phyloP scores from a whole-genome alignment of 164 flowering plant species.

The Platanus orientalis region DNA sequence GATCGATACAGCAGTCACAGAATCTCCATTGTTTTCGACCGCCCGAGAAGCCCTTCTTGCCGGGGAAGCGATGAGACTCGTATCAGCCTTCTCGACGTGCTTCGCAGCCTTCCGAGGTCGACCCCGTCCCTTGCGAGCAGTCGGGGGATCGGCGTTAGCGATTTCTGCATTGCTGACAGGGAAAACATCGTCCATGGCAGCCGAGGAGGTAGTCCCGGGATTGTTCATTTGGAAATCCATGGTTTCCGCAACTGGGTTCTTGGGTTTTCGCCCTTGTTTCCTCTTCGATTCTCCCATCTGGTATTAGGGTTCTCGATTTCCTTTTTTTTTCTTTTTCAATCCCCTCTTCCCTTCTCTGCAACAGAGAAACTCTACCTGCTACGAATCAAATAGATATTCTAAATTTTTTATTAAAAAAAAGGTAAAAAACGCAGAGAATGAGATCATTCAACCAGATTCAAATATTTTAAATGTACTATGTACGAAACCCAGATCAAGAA shows the following conservation, averaged over 20 bases:
- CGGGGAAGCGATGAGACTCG: conserved; percentile 5
- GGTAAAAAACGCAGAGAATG: no score
- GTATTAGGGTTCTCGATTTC: no score
- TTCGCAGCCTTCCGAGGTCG: conserved; percentile 36
- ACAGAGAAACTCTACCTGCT: no score
- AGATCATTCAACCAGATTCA: no score
- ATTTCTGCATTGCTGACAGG: conserved; percentile 30
- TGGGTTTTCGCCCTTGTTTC: conserved; percentile 50
- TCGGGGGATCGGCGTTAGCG: conserved; percentile 13
- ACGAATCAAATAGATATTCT: no score
- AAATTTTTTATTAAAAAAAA: no score
- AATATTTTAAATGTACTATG: no score
- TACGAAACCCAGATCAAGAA: no score
- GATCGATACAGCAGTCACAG: neutral
- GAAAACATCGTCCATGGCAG: conserved; percentile 18
- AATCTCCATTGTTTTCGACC: conserved; percentile 12
- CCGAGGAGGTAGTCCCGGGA: conserved; percentile 1
- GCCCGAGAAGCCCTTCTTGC: conserved; percentile 12
- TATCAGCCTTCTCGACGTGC: neutral
- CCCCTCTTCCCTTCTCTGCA: no score
- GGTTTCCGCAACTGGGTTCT: conserved; percentile 27
- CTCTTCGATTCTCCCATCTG: conserved; percentile 26
- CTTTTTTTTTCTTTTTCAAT: no score
- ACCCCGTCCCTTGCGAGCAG: conserved; percentile 31
- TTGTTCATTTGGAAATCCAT: conserved; percentile 15